Evolutionary conservation across 2,329 filamentous ascomycete genomes (phyloP), one percentile per base, ranked within the genome.

Genomic region (Orbilia quercus): DNA sequence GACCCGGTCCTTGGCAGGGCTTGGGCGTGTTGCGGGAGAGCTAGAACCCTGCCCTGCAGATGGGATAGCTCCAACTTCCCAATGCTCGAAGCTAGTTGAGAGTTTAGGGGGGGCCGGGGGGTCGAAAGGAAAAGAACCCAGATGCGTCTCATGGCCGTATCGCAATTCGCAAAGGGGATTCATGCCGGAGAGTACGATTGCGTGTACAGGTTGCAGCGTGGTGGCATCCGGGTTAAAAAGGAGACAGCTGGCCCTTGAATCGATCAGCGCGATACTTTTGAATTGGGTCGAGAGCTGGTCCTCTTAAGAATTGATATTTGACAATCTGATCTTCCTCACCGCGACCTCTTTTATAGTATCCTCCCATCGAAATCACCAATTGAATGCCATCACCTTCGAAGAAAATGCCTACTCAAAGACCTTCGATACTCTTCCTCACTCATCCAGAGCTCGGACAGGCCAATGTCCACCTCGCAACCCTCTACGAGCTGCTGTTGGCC

Each of bases 391-490:
- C 36, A 40, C 14, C n/a, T 40, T 16, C 6, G 14, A 7, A 16
- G 42, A 60, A 45, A 20, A 65, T 60, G 47, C 2, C 54, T 5
- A 2, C 60, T 28, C 62, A 67, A 11, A 55, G 60, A 11, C 50
- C 60, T 5, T 65, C 63, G 42, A 63, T 76, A 54, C 63, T 76
- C 23, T 76, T 76, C 59, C 53, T 76, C 11, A 76, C 75, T 18
- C 73, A 76, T 48, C 58, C 69, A 44, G 75, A 76, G 25, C 65
- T 76, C 0, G 75, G 75, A n/a, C 75, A 76, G 34, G 71, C 75
- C 50, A 69, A 65, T 23, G 75, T 76, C 12, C 55, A 69, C 11
- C 51, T 76, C 9, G 75, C 75, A 12, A 70, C 71, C 3, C 59
- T 72, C 1, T 59, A 75, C 16, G 75, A 76, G 22, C 60, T 76